Evolutionary conservation across 2,329 filamentous ascomycete genomes (phyloP).

Genomic region (Trichoderma guizhouense): DNA sequence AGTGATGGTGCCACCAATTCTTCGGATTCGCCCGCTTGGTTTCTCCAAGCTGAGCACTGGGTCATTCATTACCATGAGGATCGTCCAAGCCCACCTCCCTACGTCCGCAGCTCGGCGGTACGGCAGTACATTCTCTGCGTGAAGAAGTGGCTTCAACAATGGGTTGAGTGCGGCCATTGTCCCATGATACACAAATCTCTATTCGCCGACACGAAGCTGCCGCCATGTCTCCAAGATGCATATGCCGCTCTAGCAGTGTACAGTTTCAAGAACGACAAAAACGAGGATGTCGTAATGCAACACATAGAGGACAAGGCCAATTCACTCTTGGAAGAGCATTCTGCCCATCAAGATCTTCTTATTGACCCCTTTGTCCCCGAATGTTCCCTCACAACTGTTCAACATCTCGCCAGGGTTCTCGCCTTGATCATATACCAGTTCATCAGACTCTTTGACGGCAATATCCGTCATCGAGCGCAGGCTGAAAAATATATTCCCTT

Average conservation of each 20-base stretch:
- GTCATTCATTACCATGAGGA: slow-evolving; percentile 17
- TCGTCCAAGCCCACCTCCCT: neutral
- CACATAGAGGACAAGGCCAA: slow-evolving; percentile 25
- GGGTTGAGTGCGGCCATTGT: slow-evolving; percentile 26
- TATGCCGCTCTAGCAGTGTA: slow-evolving; percentile 29
- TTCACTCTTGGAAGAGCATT: slow-evolving; percentile 11
- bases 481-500: slow-evolving; percentile 22
- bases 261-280: slow-evolving; percentile 25
- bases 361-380: neutral
- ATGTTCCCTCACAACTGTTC: neutral
- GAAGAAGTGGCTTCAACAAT: slow-evolving; percentile 25
- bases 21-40: slow-evolving; percentile 12
- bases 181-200: slow-evolving; percentile 30
- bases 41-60: slow-evolving; percentile 24
- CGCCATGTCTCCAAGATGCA: slow-evolving; percentile 28
- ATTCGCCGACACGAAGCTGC: slow-evolving; percentile 25
- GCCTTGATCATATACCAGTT: slow-evolving; percentile 24
- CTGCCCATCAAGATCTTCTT: neutral
- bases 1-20: neutral
- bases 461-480: slow-evolving; percentile 23
- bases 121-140: slow-evolving; percentile 29
- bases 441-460: slow-evolving; percentile 27
- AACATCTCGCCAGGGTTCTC: slow-evolving; percentile 25
- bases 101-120: slow-evolving; percentile 20
- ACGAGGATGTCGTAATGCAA: slow-evolving; percentile 25